phyloP scores from a whole-genome alignment of 768 basidiomycete species.

The Boletus reticulatus region DNA sequence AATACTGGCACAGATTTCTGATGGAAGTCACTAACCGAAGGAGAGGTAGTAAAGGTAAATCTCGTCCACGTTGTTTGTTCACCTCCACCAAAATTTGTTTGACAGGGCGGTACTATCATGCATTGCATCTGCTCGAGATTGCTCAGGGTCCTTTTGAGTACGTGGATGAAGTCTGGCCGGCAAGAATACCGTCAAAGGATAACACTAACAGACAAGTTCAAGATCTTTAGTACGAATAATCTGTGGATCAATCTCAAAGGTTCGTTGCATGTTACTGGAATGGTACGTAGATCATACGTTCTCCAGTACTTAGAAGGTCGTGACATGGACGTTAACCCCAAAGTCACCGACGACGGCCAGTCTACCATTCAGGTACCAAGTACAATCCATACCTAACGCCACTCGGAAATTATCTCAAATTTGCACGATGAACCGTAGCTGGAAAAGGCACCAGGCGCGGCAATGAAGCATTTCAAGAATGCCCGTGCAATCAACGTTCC shows the following conservation, averaged over 20 bases:
- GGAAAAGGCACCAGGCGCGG: slow-evolving; percentile 91
- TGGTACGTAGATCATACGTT: not conserved
- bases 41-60: slow-evolving; percentile 55
- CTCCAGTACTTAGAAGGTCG: slow-evolving; percentile 80
- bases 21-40: slow-evolving; percentile 98
- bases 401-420: slow-evolving; percentile 4
- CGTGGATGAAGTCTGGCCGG: slow-evolving; percentile 34
- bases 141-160: slow-evolving; percentile 7
- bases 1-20: slow-evolving; percentile 75
- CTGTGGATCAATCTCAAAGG: slow-evolving; percentile 78
- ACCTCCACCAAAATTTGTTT: not conserved
- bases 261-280: slow-evolving; percentile 24
- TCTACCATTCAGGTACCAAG: slow-evolving; percentile 80
- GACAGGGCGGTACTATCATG: slow-evolving; percentile 79
- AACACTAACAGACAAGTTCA: slow-evolving; percentile 61
- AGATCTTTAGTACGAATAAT: slow-evolving; percentile 90
- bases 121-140: slow-evolving; percentile 36
- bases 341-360: slow-evolving; percentile 82
- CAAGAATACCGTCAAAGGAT: slow-evolving; percentile 3
- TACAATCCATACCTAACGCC: slow-evolving; percentile 18
- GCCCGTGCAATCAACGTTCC: slow-evolving; percentile 95
- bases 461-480: slow-evolving; percentile 90
- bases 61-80: not conserved
- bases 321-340: slow-evolving; percentile 95
- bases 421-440: slow-evolving; percentile 39